Conservation (phyloP, 106 monocot genomes). For the Dendrobium catenatum region DNA sequence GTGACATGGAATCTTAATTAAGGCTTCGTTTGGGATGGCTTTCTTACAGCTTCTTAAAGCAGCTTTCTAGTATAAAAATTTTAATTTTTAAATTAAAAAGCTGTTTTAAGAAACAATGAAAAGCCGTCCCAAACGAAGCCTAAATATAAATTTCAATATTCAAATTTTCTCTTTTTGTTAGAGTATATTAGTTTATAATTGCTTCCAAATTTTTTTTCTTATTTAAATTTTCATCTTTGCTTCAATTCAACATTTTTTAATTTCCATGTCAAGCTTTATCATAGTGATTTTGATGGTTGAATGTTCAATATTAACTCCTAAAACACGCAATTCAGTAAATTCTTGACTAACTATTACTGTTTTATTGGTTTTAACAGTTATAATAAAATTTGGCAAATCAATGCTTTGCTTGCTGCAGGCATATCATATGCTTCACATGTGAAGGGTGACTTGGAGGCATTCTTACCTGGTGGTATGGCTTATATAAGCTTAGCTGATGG, state of each 20-base stretch:
- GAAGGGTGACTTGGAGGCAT: background rate
- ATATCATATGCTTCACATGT: slow-evolving; percentile 1
- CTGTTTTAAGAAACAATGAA: too few species aligned
- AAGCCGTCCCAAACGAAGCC: too few species aligned
- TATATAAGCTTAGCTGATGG: background rate
- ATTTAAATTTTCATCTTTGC: background rate
- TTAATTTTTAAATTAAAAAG: too few species aligned
- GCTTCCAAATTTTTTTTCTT: background rate
- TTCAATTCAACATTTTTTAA: background rate
- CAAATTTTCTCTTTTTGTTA: too few species aligned
- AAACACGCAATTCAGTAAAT: background rate
- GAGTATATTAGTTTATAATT: background rate
- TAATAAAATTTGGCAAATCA: background rate
- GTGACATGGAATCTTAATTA: too few species aligned
- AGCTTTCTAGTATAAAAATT: too few species aligned
- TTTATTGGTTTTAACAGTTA: background rate
- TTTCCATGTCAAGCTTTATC: background rate
- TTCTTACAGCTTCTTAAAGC: too few species aligned
- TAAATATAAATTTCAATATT: too few species aligned
- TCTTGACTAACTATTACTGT: background rate
- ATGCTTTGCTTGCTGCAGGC: slow-evolving; percentile 6
- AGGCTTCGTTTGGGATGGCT: too few species aligned
- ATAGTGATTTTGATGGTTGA: background rate
- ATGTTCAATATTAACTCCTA: background rate
- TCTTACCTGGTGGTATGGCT: background rate